Conservation (phyloP, 2,329 filamentous ascomycete species). For the Zasmidium cellare region DNA sequence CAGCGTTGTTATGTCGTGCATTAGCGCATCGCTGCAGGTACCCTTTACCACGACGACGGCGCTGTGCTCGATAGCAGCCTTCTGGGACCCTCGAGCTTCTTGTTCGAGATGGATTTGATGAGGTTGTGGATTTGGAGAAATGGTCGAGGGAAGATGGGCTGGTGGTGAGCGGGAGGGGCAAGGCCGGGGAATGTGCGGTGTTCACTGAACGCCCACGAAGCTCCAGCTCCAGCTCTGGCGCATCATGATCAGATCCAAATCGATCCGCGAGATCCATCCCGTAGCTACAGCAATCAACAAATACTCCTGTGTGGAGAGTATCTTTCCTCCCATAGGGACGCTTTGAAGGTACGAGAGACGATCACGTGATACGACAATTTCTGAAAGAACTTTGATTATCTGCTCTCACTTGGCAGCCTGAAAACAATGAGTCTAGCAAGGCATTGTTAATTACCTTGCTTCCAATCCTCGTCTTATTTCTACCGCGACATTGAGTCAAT, state of each 20-base stretch:
- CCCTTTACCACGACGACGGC: not conserved
- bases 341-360: too few species aligned
- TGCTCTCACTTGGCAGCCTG: too few species aligned
- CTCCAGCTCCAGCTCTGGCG: not conserved
- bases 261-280: not conserved
- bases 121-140: not conserved
- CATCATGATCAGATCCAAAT: not conserved
- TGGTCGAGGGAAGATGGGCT: not conserved
- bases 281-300: not conserved
- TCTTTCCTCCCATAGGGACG: too few species aligned
- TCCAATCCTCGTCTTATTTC: too few species aligned
- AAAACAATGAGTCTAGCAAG: too few species aligned
- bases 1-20: constrained; percentile 8
- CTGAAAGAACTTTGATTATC: too few species aligned
- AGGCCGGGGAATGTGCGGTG: constrained; percentile 1
- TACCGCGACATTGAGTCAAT: too few species aligned
- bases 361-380: too few species aligned
- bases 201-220: not conserved
- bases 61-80: not conserved
- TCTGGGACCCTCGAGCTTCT: not conserved
- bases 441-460: too few species aligned
- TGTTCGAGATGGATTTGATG: not conserved
- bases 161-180: constrained; percentile 2
- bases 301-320: too few species aligned
- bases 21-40: constrained; percentile 11